Evolutionary conservation across 2,329 filamentous ascomycete genomes (phyloP).

Genomic region (Nothophoma quercina): DNA sequence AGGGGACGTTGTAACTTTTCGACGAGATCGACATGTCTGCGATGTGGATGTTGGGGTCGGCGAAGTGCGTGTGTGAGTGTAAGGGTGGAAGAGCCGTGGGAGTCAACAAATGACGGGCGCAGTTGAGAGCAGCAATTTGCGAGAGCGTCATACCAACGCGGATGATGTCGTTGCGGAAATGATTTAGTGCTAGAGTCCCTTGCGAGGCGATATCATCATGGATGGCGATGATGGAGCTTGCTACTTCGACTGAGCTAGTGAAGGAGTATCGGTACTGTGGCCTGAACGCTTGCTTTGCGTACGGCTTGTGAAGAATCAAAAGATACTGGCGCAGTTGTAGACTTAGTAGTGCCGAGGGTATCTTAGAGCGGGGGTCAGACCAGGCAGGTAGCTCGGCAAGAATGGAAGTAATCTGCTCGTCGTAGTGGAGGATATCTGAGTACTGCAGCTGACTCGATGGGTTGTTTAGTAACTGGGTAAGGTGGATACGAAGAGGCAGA

Average conservation of each 20-base stretch:
- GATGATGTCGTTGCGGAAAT: slow-evolving; percentile 43
- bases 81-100: slow-evolving; percentile 6
- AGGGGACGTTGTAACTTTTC: not conserved
- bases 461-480: slow-evolving; percentile 45
- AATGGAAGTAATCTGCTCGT: slow-evolving; percentile 36
- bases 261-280: slow-evolving; percentile 44
- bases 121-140: slow-evolving; percentile 39
- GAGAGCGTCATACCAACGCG: slow-evolving; percentile 37
- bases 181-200: slow-evolving; percentile 32
- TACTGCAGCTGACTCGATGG: slow-evolving; percentile 39
- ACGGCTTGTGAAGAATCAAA: slow-evolving; percentile 45
- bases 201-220: slow-evolving; percentile 33
- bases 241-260: slow-evolving; percentile 38
- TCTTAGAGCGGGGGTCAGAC: slow-evolving; percentile 24
- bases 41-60: not conserved
- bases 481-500: slow-evolving; percentile 41
- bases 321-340: slow-evolving; percentile 47
- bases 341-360: slow-evolving; percentile 35
- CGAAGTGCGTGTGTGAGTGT: slow-evolving; percentile 11
- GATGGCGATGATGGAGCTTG: slow-evolving; percentile 34
- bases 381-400: slow-evolving; percentile 36
- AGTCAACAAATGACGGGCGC: slow-evolving; percentile 15
- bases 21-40: not conserved
- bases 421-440: slow-evolving; percentile 44
- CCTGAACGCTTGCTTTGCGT: slow-evolving; percentile 33